These are phyloP conservation scores for Solanum verrucosum DNA, from an alignment of 257 asterid genomes.

Conservation along the genomic window DNA sequence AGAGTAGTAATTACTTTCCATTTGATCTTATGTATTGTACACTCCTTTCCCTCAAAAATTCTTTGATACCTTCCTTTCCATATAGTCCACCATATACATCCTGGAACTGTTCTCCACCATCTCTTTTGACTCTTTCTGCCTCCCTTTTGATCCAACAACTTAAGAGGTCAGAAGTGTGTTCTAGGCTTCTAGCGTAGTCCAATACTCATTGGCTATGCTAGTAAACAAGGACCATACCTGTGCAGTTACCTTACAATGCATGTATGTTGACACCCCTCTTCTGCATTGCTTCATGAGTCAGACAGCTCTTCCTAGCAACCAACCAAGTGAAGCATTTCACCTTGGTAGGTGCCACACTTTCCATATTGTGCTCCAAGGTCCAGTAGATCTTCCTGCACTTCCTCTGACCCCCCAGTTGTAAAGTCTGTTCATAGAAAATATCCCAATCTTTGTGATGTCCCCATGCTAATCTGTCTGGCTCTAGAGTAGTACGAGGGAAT, in stretches of 20 bases:
- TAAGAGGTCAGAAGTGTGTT: background rate
- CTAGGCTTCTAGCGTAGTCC: background rate
- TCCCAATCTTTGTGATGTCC: background rate
- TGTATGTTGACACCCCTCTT: background rate
- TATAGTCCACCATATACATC: background rate
- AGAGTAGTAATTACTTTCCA: background rate
- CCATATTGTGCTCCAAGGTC: background rate
- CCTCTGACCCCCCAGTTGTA: background rate
- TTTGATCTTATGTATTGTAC: background rate
- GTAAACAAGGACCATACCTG: background rate
- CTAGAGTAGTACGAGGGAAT: background rate
- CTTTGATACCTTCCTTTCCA: background rate
- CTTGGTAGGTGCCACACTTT: background rate
- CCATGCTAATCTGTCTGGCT: background rate
- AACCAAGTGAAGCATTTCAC: background rate
- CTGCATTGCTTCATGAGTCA: background rate
- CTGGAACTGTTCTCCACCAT: background rate
- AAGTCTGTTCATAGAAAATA: background rate
- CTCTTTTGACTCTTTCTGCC: background rate
- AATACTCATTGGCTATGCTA: background rate
- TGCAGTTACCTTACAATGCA: background rate
- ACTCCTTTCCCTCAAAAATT: background rate
- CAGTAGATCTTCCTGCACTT: background rate
- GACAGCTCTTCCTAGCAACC: background rate
- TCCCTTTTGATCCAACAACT: background rate